Evolutionary conservation across 176 grass and related monocot genomes (phyloP).

Genomic region (Triticum aestivum): DNA sequence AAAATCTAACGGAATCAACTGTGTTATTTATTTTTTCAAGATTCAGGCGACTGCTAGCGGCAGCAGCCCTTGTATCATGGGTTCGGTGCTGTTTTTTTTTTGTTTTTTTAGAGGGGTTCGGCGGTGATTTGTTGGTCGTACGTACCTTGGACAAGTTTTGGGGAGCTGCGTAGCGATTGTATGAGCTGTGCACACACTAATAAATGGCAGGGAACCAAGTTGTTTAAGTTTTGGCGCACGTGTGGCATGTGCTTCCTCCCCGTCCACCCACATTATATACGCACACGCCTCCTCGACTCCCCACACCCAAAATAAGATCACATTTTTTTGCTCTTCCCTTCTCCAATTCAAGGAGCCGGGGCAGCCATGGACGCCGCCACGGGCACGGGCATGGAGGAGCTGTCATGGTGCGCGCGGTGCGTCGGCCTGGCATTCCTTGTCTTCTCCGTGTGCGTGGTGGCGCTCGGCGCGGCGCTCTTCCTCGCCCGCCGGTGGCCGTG

Average conservation of each 20-base stretch:
- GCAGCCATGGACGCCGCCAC: conserved; percentile 13
- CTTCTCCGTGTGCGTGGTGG: conserved; percentile 27
- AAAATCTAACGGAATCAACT: no score
- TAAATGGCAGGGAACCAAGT: not conserved
- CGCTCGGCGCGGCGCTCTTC: conserved; percentile 31
- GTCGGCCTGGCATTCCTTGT: conserved; percentile 20
- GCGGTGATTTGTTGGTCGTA: not conserved
- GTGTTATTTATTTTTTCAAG: no score
- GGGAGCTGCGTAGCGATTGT: not conserved
- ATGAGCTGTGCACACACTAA: conserved; percentile 26
- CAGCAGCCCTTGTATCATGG: not conserved
- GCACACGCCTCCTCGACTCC: not conserved
- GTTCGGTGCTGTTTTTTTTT: not conserved
- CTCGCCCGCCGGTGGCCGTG: conserved; percentile 43
- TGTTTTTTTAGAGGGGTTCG: no score
- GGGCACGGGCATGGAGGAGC: not conserved
- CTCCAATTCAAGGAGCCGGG: not conserved
- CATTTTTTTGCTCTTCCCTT: not conserved
- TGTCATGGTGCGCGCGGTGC: conserved; percentile 33
- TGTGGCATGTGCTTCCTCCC: conserved; percentile 26
- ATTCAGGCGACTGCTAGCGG: not conserved
- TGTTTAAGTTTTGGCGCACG: conserved; percentile 30
- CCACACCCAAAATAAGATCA: conserved; percentile 13
- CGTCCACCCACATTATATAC: conserved; percentile 34
- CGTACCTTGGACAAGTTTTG: not conserved